Conservation (phyloP, 768 basidiomycete genomes). For the Pisolithus sp. region DNA sequence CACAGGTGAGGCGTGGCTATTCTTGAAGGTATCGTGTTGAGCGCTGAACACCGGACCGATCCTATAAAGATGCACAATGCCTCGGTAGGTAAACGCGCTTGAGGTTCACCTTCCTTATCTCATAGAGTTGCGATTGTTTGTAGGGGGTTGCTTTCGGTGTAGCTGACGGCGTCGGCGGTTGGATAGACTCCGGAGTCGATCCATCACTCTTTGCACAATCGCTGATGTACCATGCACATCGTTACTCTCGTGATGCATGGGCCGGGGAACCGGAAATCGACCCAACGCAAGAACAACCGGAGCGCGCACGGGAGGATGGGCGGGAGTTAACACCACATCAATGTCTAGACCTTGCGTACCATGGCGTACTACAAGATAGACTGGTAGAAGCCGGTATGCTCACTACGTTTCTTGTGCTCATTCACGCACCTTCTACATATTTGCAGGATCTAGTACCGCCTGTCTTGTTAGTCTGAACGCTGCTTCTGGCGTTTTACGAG, state of each 20-base stretch:
- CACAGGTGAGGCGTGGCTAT: conserved; percentile 45
- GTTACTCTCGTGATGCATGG: conserved; percentile 68
- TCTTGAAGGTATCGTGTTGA: background rate
- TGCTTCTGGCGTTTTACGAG: conserved; percentile 64
- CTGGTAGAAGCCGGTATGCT: conserved; percentile 45
- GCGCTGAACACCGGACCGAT: background rate
- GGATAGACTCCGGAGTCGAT: conserved; percentile 79
- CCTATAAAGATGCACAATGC: conserved; percentile 60
- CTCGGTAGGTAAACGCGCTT: conserved; percentile 52
- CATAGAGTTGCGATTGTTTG: conserved; percentile 13
- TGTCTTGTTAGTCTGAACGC: conserved; percentile 71
- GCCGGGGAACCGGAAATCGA: conserved; percentile 80
- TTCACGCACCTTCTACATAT: background rate
- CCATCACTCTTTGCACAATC: conserved; percentile 88
- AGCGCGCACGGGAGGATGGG: conserved; percentile 57
- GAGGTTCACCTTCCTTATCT: conserved; percentile 10
- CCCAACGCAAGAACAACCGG: conserved; percentile 66
- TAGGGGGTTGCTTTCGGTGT: conserved; percentile 78
- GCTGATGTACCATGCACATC: conserved; percentile 81
- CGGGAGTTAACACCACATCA: conserved; percentile 64
- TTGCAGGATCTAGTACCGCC: conserved; percentile 76
- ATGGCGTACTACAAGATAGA: conserved; percentile 62
- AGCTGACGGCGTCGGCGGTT: conserved; percentile 92
- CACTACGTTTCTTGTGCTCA: conserved; percentile 13
- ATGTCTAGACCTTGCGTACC: conserved; percentile 67